phyloP scores from a whole-genome alignment of 129 eudicot genomes.

The Solidago caesia region DNA sequence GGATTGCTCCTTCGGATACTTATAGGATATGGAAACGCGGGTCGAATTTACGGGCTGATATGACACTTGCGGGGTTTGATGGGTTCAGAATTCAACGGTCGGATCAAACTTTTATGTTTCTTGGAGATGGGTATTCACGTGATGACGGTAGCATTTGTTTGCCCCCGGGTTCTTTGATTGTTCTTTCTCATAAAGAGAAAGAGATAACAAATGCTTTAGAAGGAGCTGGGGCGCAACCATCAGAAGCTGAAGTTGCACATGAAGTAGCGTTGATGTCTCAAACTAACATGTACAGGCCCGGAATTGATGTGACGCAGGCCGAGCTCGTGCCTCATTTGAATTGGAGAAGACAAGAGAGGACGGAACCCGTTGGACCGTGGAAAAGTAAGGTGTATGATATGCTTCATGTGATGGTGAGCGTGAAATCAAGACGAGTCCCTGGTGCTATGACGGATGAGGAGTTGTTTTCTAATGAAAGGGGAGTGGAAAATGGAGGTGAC shows the following conservation, averaged over 20 bases:
- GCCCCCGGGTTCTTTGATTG: constrained; percentile 84
- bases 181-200: constrained; percentile 85
- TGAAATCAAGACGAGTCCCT: constrained; percentile 92
- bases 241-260: constrained; percentile 90
- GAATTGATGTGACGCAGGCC: constrained; percentile 96
- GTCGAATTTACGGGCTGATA: constrained; percentile 91
- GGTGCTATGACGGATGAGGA: constrained; percentile 99
- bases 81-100: constrained; percentile 93
- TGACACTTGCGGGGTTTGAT: constrained; percentile 98
- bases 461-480: constrained; percentile 74
- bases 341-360: constrained; percentile 90
- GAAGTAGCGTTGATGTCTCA: constrained; percentile 96
- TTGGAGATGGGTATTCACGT: constrained; percentile 75
- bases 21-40: constrained; percentile 95
- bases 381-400: constrained; percentile 89
- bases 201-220: constrained; percentile 96
- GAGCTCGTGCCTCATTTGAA: constrained; percentile 87
- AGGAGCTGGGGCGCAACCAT: constrained; percentile 91
- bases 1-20: constrained; percentile 93
- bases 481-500: constrained; percentile 57
- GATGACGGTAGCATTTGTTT: constrained; percentile 56
- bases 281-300: constrained; percentile 93
- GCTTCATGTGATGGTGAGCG: constrained; percentile 93
- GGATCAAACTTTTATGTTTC: constrained; percentile 89
- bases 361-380: constrained; percentile 87